Evolutionary conservation across 805 yeast species (phyloP).

Genomic region (Wickerhamiella kurtzmanii): DNA sequence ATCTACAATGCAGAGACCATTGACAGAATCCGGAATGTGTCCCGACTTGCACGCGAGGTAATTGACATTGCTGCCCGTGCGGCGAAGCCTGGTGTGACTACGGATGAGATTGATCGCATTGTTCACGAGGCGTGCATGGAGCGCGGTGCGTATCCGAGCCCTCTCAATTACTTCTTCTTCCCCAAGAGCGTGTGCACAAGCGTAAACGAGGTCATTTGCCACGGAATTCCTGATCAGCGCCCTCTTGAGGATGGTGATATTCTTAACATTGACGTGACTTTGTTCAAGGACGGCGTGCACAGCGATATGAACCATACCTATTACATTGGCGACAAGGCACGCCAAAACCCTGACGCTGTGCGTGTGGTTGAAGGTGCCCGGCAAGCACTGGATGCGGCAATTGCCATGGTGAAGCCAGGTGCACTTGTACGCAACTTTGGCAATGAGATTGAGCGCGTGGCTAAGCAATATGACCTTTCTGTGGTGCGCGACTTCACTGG

Average conservation of each 20-base stretch:
- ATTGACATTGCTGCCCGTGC: slow-evolving; percentile 78
- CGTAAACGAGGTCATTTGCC: slow-evolving; percentile 89
- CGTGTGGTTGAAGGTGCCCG: slow-evolving; percentile 85
- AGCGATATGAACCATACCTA: slow-evolving; percentile 94
- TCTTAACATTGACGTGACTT: slow-evolving; percentile 75
- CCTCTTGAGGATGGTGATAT: slow-evolving; percentile 88
- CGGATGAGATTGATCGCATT: slow-evolving; percentile 78
- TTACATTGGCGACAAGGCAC: slow-evolving; percentile 85
- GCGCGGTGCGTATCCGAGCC: slow-evolving; percentile 87
- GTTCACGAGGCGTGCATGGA: slow-evolving; percentile 82
- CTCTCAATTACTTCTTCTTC: slow-evolving; percentile 83
- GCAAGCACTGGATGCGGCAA: slow-evolving; percentile 75
- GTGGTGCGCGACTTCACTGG: slow-evolving; percentile 89
- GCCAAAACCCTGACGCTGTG: slow-evolving; percentile 64
- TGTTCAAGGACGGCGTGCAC: slow-evolving; percentile 79
- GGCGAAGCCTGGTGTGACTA: slow-evolving; percentile 75
- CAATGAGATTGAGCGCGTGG: slow-evolving; percentile 75
- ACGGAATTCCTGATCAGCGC: slow-evolving; percentile 90
- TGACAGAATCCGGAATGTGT: slow-evolving; percentile 61
- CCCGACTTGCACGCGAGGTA: slow-evolving; percentile 70
- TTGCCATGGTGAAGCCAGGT: slow-evolving; percentile 81
- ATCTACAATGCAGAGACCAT: slow-evolving; percentile 55
- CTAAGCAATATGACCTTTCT: slow-evolving; percentile 60
- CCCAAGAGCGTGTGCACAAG: slow-evolving; percentile 91
- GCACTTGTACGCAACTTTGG: slow-evolving; percentile 77